Evolutionary conservation across 805 yeast genomes (phyloP).

Genomic region (Candida wancherniae): DNA sequence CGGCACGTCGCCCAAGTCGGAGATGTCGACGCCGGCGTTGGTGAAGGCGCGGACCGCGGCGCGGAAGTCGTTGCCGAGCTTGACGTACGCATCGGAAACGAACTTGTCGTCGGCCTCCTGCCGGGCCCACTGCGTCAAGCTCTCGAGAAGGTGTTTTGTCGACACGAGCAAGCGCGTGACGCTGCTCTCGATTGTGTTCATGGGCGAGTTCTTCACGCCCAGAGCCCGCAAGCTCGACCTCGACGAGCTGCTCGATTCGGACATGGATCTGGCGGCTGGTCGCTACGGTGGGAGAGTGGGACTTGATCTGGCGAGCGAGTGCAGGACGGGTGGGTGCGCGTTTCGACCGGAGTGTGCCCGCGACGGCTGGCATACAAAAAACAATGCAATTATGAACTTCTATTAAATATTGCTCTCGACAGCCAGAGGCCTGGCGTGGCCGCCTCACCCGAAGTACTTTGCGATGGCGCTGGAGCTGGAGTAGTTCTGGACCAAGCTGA

Average conservation of each 20-base stretch:
- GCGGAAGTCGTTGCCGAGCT: slow-evolving; percentile 89
- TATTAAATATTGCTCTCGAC: too few relatives aligned
- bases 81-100: slow-evolving; percentile 88
- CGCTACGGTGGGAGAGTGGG: too few relatives aligned
- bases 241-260: too few relatives aligned
- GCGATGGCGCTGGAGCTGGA: slow-evolving; percentile 57
- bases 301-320: too few relatives aligned
- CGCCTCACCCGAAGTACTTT: slow-evolving; percentile 51
- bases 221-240: too few relatives aligned
- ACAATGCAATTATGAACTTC: too few relatives aligned
- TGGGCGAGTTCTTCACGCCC: slow-evolving; percentile 20
- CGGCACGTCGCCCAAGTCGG: slow-evolving; percentile 90
- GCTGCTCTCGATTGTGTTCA: slow-evolving; percentile 65
- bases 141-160: slow-evolving; percentile 82
- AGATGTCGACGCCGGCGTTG: slow-evolving; percentile 71
- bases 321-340: too few relatives aligned
- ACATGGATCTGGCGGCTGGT: too few relatives aligned
- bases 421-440: too few relatives aligned
- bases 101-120: slow-evolving; percentile 72
- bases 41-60: slow-evolving; percentile 77
- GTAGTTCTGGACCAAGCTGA: slow-evolving; percentile 59
- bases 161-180: slow-evolving; percentile 77
- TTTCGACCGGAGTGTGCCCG: too few relatives aligned
- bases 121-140: slow-evolving; percentile 86
- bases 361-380: too few relatives aligned